Evolutionary conservation across 441 rosid genomes (phyloP).

Genomic region (Arabidopsis hybrid): DNA sequence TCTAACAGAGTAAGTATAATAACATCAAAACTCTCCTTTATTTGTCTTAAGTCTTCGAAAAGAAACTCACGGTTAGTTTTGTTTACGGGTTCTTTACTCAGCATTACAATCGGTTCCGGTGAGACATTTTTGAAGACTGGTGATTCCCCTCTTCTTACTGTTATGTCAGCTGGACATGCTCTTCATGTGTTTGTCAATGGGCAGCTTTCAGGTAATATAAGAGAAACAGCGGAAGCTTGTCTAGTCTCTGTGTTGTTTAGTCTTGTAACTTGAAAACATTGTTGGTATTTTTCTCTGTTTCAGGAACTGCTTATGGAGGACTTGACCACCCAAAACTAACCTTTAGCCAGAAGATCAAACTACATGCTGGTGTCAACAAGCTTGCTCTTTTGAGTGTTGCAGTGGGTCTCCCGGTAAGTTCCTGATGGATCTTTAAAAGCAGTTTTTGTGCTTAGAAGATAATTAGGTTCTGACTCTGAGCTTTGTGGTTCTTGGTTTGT

Average conservation of each 20-base stretch:
- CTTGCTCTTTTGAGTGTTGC: slow-evolving; percentile 61
- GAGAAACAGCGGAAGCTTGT: slow-evolving; percentile 1
- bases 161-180: slow-evolving; percentile 73
- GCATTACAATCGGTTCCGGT: slow-evolving; percentile 52
- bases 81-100: slow-evolving; percentile 25
- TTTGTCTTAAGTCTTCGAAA: slow-evolving; percentile 5
- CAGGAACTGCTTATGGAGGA: slow-evolving; percentile 63
- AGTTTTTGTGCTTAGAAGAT: neutral
- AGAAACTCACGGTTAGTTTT: neutral
- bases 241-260: neutral
- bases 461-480: neutral
- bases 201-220: slow-evolving; percentile 59
- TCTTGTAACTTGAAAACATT: neutral
- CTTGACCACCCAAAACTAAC: slow-evolving; percentile 52
- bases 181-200: slow-evolving; percentile 68
- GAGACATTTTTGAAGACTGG: slow-evolving; percentile 64
- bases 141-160: slow-evolving; percentile 58
- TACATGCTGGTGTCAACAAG: slow-evolving; percentile 67
- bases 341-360: slow-evolving; percentile 55
- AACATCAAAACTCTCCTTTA: slow-evolving; percentile 16
- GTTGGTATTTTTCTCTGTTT: slow-evolving; percentile 23
- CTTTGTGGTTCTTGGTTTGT: slow-evolving; percentile 5
- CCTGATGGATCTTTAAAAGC: neutral
- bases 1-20: slow-evolving; percentile 60
- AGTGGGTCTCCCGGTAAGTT: slow-evolving; percentile 73